Evolutionary conservation across 2,329 filamentous ascomycete species (phyloP), one percentile per base, ranked within the genome.

Genomic region (Neopestalotiopsis clavispora): DNA sequence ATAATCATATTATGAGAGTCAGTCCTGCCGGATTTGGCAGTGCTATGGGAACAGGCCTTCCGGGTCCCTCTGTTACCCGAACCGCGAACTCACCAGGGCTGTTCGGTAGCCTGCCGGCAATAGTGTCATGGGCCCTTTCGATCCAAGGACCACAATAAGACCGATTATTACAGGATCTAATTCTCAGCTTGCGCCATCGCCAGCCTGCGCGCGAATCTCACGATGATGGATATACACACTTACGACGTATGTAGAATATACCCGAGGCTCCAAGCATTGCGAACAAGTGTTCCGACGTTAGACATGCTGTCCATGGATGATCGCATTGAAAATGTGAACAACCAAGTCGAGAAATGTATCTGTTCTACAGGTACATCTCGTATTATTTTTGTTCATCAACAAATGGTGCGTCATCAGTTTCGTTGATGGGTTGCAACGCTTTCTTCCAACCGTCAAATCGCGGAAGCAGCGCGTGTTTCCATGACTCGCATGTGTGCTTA

Each of bases 91-190:
- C 32, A 32, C 63, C 45, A 49, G n/a, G 30, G 49, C 45, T 66
- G 20, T 67, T 67, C 65, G 65, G 65, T 56, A 59, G 34, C 30
- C 17, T 67, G 32, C 65, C 65, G 65, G 58, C 56, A 60, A 67
- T 67, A 67, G 56, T 60, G 52, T 23, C 40, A 58, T 67, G 65
- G 62, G 40, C 45, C 62, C 7, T 65, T 32, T 34, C n/a, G 32
- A 30, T 23, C 56, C 23, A 17, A 67, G 65, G 56, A 45, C 56
- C 65, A 67, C 65, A 67, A 67, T 67, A 32, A 42, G 65, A 60
- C 65, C 65, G 65, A 23, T 28, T 30, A 45, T 23, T 17, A 28
- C 13, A 64, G 38, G 20, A 52, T 52, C 17, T 52, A 45, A 64
- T 52, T 64, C 20, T 62, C 32, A 40, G 23, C 12, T 64, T 14